Evolutionary conservation across 495 filamentous ascomycete genomes (phyloP), one percentile per base, ranked within the genome.

Genomic region (Hyaloscypha finlandica): DNA sequence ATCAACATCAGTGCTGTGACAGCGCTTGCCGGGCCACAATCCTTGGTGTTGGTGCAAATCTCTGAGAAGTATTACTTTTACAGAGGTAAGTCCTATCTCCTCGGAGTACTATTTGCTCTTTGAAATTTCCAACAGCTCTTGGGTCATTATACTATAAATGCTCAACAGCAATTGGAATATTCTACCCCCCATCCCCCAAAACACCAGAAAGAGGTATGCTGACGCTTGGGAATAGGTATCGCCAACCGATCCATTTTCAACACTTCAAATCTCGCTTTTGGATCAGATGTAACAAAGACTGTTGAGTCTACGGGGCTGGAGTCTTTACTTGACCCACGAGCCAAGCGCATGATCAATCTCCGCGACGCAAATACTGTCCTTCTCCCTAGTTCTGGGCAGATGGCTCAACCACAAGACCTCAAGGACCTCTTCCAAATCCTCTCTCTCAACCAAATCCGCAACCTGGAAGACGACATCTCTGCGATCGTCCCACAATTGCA

Each of bases 1-100:
- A 48, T 45, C 1, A 68, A 68, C 25, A 63, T 68, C 52, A 68
- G 63, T 63, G 66, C 60, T 8, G 66, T 68, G 4, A 68, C 66
- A 51, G 59, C 66, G 4, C 53, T 68, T 31, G 66, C 66, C 3
- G 66, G 66, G 32, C 66, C 66, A 59, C 66, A 68, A 25, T 63
- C 59, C 12, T 59, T 68, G 53, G 53, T 68, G 8, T 51, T 68
- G 31, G 35, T 63, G 8, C 8, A 37, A 12, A 37, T 37, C 12
- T 1, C 25, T 25, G 25, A 51, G 25, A 68, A 63, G 53, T 68
- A 31, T 39, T 68, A 58, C 37, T 68, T 68, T 48, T 68, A 68
- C 30, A 14, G 66, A 63, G 35, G 25, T 25, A 25, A 25, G 25
- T 25, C 25, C 25, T 25, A 25, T 25, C 25, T 25, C 2, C 25